Base-by-base conservation (phyloP, 2,329 filamentous ascomycete genomes). In the Colletotrichum godetiae region DNA sequence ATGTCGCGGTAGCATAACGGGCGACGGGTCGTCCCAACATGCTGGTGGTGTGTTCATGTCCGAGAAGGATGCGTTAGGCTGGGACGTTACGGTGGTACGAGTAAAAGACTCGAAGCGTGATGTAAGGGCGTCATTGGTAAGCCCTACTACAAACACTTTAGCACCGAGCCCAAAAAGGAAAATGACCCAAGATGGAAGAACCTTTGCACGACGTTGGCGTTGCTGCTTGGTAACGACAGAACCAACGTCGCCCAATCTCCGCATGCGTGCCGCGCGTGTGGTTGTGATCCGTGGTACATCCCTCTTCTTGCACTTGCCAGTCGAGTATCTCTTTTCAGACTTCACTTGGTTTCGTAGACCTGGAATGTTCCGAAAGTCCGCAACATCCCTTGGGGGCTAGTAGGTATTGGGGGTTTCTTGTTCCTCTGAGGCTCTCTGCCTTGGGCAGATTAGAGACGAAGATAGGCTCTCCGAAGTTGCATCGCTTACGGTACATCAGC, bases 41-140 rank as follows among this genome's bases (percentile, higher is more conserved):
- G 24, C 19, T 53, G 65, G 53, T 68, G 69, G 69, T 53, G 57
- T 49, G 52, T 56, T 27, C 49, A 68, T 22, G 53, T 52, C 52
- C 37, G 60, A 42, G 55, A 73, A 72, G 58, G 69, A 65, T 70
- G 71, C 55, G 13, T 73, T 73, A 71, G 71, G 67, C 49, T 24
- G 55, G 60, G 59, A 42, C 22, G 70, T 29, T 70, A 73, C 60
- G 56, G 62, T 35, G 49, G 56, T 29, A 58, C 46, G 19, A 33
- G 8, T 29, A 24, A 27, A 35, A 13, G 29, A 27, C n/a, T 55
- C 46, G 35, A 42, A n/a, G 27, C n/a, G 52, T 37, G 27, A 49
- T 60, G 24, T 62, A 49, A 64, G 37, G 66, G 65, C 69, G 33
- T 70, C 67, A 73, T 73, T 70, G 59, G 70, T 61, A 66, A 60